phyloP scores from a whole-genome alignment of 306 rosid genomes.

The Albizia julibrissin region DNA sequence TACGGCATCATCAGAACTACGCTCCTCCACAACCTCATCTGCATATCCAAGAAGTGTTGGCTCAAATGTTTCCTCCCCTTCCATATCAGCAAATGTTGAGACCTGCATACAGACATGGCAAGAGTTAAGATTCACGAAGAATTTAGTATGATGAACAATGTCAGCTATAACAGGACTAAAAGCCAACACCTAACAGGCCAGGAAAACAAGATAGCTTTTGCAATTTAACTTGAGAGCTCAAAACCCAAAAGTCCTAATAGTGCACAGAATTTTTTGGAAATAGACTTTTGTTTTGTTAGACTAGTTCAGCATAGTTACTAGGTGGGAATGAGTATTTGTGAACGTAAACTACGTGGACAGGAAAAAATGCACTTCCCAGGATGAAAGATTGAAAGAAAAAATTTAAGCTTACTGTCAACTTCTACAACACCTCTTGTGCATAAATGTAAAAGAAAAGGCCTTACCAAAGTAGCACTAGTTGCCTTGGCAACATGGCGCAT shows the following conservation, averaged over 20 bases:
- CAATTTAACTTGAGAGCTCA: slow-evolving; percentile 5
- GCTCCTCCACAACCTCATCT: slow-evolving; percentile 98
- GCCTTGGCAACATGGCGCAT: slow-evolving; percentile 99
- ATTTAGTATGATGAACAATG: slow-evolving; percentile 1
- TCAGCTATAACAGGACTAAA: neutral
- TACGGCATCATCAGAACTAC: slow-evolving; percentile 86
- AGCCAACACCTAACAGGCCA: neutral
- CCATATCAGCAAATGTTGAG: slow-evolving; percentile 99
- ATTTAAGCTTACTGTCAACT: slow-evolving; percentile 6
- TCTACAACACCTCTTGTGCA: slow-evolving; percentile 2
- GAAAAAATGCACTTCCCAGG: neutral
- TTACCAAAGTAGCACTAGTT: slow-evolving; percentile 95
- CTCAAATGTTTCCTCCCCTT: slow-evolving; percentile 98
- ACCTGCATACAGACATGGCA: slow-evolving; percentile 51
- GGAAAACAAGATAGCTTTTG: neutral
- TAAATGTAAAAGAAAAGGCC: slow-evolving; percentile 18
- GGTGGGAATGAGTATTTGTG: neutral
- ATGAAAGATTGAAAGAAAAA: neutral
- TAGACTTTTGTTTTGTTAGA: neutral
- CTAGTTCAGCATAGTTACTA: neutral
- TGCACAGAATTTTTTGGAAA: neutral
- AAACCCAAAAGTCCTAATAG: neutral
- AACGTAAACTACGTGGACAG: neutral
- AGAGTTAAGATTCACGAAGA: slow-evolving; percentile 7
- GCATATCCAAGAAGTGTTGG: slow-evolving; percentile 90